phyloP scores from a whole-genome alignment of 371 early-diverging fungal genomes.

The Mortierella sp. region DNA sequence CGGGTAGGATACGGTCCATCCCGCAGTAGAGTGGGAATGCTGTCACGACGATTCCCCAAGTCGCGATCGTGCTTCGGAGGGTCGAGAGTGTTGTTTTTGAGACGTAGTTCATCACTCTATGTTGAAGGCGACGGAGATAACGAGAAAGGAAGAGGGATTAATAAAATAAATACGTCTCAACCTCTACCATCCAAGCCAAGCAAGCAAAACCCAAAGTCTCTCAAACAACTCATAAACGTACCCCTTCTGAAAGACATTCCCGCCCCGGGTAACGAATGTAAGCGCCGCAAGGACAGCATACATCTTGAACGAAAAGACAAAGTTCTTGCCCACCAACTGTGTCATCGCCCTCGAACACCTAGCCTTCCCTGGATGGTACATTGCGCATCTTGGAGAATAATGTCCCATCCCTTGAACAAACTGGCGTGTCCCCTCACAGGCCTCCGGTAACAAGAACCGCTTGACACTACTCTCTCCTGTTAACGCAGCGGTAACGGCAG shows the following conservation, averaged over 20 bases:
- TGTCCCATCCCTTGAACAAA: constrained; percentile 23
- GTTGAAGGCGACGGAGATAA: not conserved
- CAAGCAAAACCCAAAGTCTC: not conserved
- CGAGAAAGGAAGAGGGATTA: not conserved
- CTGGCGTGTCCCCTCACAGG: not conserved
- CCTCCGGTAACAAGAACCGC: not conserved
- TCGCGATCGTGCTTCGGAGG: not conserved
- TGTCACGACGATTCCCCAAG: constrained; percentile 17
- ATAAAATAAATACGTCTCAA: too few relatives aligned
- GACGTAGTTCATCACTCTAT: constrained; percentile 14
- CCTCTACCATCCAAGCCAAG: not conserved
- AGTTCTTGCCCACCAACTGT: not conserved
- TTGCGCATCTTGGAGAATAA: constrained; percentile 24
- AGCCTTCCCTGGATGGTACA: constrained; percentile 32
- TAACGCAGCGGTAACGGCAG: not conserved
- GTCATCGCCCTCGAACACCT: constrained; percentile 18
- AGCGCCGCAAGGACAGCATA: constrained; percentile 11
- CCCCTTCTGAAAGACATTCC: constrained; percentile 27
- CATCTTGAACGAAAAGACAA: constrained; percentile 15
- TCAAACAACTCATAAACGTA: not conserved
- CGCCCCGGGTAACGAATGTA: constrained; percentile 13
- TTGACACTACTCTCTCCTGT: not conserved
- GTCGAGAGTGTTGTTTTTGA: not conserved
- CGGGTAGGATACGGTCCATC: constrained; percentile 4
- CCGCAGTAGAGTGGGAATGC: constrained; percentile 2